Evolutionary conservation across 1,139 yeast species (phyloP).

Genomic region (Groenewaldozyma auringiensis): DNA sequence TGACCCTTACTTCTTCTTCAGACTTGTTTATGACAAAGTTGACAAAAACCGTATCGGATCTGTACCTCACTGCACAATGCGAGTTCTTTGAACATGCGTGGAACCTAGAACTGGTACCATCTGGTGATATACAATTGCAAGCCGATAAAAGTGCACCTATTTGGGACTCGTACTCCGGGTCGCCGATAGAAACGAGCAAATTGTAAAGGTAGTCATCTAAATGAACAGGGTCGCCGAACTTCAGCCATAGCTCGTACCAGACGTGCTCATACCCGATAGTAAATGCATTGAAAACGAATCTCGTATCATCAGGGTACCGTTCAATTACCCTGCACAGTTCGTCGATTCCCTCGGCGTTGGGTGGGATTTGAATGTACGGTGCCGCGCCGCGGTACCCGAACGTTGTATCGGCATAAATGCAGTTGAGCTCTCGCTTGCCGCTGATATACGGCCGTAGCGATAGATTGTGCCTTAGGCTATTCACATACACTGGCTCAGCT

Average conservation of each 20-base stretch:
- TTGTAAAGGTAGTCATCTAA: slow-evolving; percentile 27
- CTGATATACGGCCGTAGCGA: slow-evolving; percentile 39
- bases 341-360: slow-evolving; percentile 40
- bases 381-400: slow-evolving; percentile 39
- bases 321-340: slow-evolving; percentile 32
- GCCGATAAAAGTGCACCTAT: slow-evolving; percentile 9
- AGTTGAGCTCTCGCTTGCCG: slow-evolving; percentile 34
- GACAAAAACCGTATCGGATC: slow-evolving; percentile 22
- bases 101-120: slow-evolving; percentile 22
- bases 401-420: slow-evolving; percentile 51
- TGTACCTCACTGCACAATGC: slow-evolving; percentile 18
- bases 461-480: slow-evolving; percentile 35
- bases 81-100: slow-evolving; percentile 31
- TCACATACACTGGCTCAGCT: slow-evolving; percentile 50
- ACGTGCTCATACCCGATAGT: slow-evolving; percentile 52
- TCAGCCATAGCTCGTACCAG: slow-evolving; percentile 38
- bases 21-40: slow-evolving; percentile 40
- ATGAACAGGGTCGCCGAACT: slow-evolving; percentile 33
- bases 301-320: slow-evolving; percentile 41
- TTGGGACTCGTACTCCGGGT: slow-evolving; percentile 8
- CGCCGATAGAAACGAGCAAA: slow-evolving; percentile 21
- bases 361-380: slow-evolving; percentile 41
- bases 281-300: slow-evolving; percentile 37
- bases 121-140: slow-evolving; percentile 18
- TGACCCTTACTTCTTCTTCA: slow-evolving; percentile 32